Evolutionary conservation across 2,329 filamentous ascomycete species (phyloP).

Genomic region (Chrysosporium keratinophilum): DNA sequence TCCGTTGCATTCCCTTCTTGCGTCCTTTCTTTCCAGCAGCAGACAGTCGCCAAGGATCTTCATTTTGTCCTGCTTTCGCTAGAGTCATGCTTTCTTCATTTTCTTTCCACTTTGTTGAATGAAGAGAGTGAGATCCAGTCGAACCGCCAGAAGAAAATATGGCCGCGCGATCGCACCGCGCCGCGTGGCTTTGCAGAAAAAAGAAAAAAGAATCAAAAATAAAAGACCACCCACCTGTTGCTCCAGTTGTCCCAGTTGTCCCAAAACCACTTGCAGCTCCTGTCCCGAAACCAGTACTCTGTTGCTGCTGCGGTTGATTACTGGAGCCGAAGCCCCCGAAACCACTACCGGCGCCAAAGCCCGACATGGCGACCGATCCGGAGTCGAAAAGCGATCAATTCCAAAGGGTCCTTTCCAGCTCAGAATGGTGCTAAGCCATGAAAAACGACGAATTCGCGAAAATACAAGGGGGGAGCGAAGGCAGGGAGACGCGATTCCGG

Average conservation of each 20-base stretch:
- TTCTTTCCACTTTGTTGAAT: background rate
- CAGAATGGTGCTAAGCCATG: constrained; percentile 7
- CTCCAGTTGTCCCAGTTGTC: constrained; percentile 11
- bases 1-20: background rate
- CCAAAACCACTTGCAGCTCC: constrained; percentile 12
- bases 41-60: constrained; percentile 2
- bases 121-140: constrained; percentile 9
- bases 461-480: background rate
- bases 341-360: constrained; percentile 15
- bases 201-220: constrained; percentile 7
- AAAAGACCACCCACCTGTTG: constrained; percentile 16
- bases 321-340: constrained; percentile 17
- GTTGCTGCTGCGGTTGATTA: constrained; percentile 11
- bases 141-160: constrained; percentile 5
- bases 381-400: constrained; percentile 5
- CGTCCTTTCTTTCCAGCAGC: background rate
- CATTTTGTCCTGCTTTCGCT: background rate
- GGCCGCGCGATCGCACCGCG: background rate
- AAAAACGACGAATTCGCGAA: background rate
- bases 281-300: constrained; percentile 15
- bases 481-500: background rate
- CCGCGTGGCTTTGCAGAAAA: background rate
- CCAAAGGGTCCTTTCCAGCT: background rate
- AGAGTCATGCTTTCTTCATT: background rate
- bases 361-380: constrained; percentile 13